Percentiles rank a stretch among this genome's conserved stretches.
These are phyloP conservation scores for Verticillium nubilum DNA, from an alignment of 2,329 filamentous ascomycete genomes.

Conservation along the genomic window DNA sequence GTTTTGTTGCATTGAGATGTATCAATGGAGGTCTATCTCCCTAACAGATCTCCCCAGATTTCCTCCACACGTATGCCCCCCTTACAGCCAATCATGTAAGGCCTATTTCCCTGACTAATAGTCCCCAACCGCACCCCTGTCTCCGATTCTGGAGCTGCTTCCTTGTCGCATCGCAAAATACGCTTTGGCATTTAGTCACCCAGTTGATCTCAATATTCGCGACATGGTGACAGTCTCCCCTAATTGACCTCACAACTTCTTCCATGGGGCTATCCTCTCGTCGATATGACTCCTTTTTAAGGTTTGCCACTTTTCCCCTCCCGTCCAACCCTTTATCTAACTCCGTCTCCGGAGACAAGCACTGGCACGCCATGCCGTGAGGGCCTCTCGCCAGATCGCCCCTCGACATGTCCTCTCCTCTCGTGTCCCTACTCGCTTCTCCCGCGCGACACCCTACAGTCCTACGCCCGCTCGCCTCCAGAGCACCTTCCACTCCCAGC, in stretches of 20 bases:
- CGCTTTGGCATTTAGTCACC: neutral
- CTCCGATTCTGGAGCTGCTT: neutral
- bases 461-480: slow-evolving; percentile 22
- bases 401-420: slow-evolving; percentile 21
- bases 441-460: slow-evolving; percentile 1
- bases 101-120: neutral
- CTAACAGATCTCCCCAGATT: neutral
- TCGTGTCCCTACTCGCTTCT: slow-evolving; percentile 2
- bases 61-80: neutral
- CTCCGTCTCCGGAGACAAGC: slow-evolving; percentile 18
- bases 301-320: neutral
- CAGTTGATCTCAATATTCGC: neutral
- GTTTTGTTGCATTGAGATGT: neutral
- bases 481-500: slow-evolving; percentile 59
- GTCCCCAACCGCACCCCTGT: neutral
- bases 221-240: neutral
- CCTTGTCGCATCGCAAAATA: neutral
- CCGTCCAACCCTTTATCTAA: neutral
- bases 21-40: neutral
- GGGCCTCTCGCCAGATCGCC: slow-evolving; percentile 41
- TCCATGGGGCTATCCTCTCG: neutral
- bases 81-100: neutral
- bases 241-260: no score
- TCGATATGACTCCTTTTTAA: neutral
- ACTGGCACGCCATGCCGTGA: slow-evolving; percentile 19